Conservation (phyloP, 2,329 filamentous ascomycete genomes). For the Cordyceps fumosorosea region DNA sequence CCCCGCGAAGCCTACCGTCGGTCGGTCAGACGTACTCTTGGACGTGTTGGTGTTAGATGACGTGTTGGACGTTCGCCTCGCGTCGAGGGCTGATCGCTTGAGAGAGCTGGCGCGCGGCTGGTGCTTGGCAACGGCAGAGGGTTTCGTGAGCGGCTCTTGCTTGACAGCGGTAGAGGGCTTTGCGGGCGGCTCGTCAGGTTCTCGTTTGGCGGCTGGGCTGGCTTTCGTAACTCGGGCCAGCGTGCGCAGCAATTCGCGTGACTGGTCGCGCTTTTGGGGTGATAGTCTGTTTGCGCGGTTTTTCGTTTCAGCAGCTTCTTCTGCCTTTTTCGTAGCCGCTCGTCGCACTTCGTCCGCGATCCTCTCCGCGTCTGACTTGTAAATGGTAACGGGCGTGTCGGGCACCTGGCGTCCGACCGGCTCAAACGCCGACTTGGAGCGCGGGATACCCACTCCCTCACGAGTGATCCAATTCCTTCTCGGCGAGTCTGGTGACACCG, state of each 20-base stretch:
- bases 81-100: not conserved
- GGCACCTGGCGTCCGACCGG: slow-evolving; percentile 27
- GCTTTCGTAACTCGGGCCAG: slow-evolving; percentile 42
- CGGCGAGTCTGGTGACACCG: slow-evolving; percentile 35
- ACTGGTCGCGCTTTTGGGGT: slow-evolving; percentile 29
- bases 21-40: slow-evolving; percentile 21
- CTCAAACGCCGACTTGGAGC: slow-evolving; percentile 22
- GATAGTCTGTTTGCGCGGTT: slow-evolving; percentile 16
- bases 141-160: not conserved
- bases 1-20: slow-evolving; percentile 41
- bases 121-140: too few species aligned
- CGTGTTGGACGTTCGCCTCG: slow-evolving; percentile 2
- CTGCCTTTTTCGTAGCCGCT: not conserved
- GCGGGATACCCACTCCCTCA: slow-evolving; percentile 9
- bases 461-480: not conserved
- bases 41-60: slow-evolving; percentile 9
- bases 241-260: slow-evolving; percentile 42
- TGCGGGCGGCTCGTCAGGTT: not conserved
- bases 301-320: slow-evolving; percentile 7
- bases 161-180: not conserved
- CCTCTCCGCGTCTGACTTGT: slow-evolving; percentile 20
- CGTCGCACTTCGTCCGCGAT: slow-evolving; percentile 3
- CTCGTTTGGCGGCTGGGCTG: slow-evolving; percentile 31
- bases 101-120: slow-evolving; percentile 8
- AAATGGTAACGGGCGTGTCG: slow-evolving; percentile 36